Percentiles rank a stretch among this genome's conserved stretches.
Conservation (phyloP, 768 basidiomycete genomes). For the Tubosaeta sp. region DNA sequence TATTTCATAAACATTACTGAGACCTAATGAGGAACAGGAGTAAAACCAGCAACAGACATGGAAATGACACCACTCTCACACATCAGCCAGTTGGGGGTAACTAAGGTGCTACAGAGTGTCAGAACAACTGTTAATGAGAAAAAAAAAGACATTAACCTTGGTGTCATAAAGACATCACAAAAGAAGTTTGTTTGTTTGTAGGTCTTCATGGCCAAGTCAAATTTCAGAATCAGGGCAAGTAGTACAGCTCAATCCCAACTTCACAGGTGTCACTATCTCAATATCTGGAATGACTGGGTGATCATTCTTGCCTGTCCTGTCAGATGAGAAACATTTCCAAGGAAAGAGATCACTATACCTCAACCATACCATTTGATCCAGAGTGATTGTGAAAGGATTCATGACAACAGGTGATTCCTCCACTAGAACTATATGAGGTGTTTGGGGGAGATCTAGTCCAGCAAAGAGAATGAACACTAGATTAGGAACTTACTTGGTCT, state of each 20-base stretch:
- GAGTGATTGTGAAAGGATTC: conserved; percentile 20
- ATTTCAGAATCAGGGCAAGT: background rate
- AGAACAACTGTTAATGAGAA: background rate
- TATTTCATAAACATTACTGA: background rate
- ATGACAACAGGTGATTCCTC: conserved; percentile 1
- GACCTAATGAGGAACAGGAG: conserved; percentile 4
- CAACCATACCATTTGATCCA: conserved; percentile 17
- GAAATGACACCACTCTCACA: background rate
- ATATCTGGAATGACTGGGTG: conserved; percentile 18
- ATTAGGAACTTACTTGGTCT: conserved; percentile 2
- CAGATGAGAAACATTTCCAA: background rate
- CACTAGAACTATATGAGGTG: background rate
- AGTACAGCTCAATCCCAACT: conserved; percentile 14
- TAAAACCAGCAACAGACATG: background rate
- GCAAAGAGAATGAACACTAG: background rate
- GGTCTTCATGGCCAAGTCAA: conserved; percentile 7
- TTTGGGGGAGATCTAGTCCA: background rate
- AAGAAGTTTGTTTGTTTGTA: background rate
- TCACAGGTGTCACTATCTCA: conserved; percentile 11
- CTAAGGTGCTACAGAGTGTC: background rate
- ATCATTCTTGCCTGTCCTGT: conserved; percentile 20
- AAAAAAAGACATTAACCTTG: background rate
- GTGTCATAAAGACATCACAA: conserved; percentile 8
- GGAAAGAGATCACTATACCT: conserved; percentile 4
- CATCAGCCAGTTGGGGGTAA: background rate